These are phyloP conservation scores for Sparassis latifolia DNA, from an alignment of 1,284 basidiomycete genomes.

Conservation along the genomic window DNA sequence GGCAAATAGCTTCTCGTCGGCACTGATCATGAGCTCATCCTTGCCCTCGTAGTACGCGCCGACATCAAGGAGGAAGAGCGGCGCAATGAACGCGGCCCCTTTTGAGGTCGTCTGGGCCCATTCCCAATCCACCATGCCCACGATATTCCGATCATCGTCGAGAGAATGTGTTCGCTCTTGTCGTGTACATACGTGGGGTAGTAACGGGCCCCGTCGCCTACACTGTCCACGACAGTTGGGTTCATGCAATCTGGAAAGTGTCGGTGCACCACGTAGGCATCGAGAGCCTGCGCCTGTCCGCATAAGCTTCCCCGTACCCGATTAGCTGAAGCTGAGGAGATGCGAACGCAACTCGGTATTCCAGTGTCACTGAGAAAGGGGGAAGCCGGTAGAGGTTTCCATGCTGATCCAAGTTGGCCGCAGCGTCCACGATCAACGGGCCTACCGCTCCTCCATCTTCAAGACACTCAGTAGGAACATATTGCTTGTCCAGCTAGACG, in stretches of 20 bases:
- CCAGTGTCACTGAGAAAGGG: constrained; percentile 5
- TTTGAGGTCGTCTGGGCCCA: constrained; percentile 17
- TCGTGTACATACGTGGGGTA: constrained; percentile 26
- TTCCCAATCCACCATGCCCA: constrained; percentile 26
- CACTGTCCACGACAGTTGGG: neutral
- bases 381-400: constrained; percentile 4
- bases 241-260: constrained; percentile 8
- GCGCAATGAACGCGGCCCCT: constrained; percentile 13
- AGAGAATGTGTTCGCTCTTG: constrained; percentile 24
- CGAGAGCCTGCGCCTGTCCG: constrained; percentile 1
- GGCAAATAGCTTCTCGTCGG: no score
- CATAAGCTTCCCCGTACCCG: constrained; percentile 3
- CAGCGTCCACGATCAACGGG: constrained; percentile 3
- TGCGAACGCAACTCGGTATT: constrained; percentile 2
- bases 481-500: constrained; percentile 3
- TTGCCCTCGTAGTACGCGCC: neutral
- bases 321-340: constrained; percentile 5
- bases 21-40: no score
- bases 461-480: constrained; percentile 7
- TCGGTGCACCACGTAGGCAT: constrained; percentile 13
- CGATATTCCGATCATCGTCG: constrained; percentile 18
- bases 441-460: constrained; percentile 1
- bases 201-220: constrained; percentile 7
- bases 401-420: neutral
- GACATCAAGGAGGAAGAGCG: constrained; percentile 7